Percentiles rank a stretch among this genome's conserved stretches.
Evolutionary conservation across 208 protist genomes (phyloP).

Genomic region (Trypanosoma caninum): DNA sequence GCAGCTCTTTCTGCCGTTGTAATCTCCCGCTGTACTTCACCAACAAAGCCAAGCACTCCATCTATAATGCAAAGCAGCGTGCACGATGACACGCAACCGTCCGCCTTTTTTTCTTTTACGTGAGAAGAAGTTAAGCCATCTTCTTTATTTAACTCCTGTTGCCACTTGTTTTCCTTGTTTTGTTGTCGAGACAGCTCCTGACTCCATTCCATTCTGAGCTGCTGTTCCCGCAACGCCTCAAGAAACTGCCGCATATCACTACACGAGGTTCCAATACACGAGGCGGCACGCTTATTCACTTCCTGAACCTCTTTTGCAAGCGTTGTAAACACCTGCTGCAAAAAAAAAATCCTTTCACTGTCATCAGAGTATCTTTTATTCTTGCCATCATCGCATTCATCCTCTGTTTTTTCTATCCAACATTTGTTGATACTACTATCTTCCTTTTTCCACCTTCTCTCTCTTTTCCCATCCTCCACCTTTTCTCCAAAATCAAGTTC

Average conservation of each 20-base stretch:
- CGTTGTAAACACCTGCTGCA: conserved; percentile 24
- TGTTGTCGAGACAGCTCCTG: too few relatives aligned
- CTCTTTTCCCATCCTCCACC: background rate
- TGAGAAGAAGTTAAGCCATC: background rate
- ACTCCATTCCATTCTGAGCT: conserved; percentile 2
- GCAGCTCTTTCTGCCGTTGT: conserved; percentile 29
- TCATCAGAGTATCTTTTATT: conserved; percentile 10
- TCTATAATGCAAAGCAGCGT: conserved; percentile 56
- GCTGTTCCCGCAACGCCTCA: conserved; percentile 36
- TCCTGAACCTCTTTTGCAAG: conserved; percentile 40
- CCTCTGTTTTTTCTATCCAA: background rate
- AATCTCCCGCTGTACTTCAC: conserved; percentile 59
- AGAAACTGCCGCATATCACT: conserved; percentile 66
- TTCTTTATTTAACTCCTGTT: background rate
- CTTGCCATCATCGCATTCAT: conserved; percentile 1
- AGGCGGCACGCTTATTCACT: conserved; percentile 38
- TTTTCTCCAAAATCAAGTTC: conserved; percentile 2
- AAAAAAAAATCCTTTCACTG: conserved; percentile 1
- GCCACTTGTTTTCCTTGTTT: background rate
- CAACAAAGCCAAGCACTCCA: conserved; percentile 70
- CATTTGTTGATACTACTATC: background rate
- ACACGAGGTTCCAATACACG: conserved; percentile 47
- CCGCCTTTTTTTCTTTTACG: too few relatives aligned
- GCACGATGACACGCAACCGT: conserved; percentile 4
- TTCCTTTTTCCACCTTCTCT: background rate